Evolutionary conservation across 73 alveolate genomes (phyloP).

Genomic region (Paramecium pentaurelia): DNA sequence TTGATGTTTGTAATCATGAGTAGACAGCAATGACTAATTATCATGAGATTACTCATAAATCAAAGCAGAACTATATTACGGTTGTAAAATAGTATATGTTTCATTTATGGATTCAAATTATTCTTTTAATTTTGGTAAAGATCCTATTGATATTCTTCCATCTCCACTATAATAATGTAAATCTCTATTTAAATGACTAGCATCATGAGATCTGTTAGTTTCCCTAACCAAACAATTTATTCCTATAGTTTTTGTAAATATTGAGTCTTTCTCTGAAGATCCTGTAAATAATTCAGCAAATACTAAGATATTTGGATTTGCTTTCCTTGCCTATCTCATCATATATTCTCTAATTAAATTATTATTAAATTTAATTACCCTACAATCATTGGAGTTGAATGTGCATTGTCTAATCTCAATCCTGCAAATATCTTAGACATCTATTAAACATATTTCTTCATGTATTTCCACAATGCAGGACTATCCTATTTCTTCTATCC

Average conservation of each 20-base stretch:
- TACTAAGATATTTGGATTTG: constrained; percentile 84
- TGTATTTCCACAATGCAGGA: constrained; percentile 86
- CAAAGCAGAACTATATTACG: constrained; percentile 49
- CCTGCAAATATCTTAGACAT: constrained; percentile 93
- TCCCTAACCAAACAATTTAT: constrained; percentile 92
- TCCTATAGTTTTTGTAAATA: constrained; percentile 80
- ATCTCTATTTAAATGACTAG: constrained; percentile 67
- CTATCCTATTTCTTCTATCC: constrained; percentile 83
- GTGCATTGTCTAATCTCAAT: constrained; percentile 96
- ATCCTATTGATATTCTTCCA: constrained; percentile 54
- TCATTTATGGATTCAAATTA: background rate
- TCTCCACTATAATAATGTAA: constrained; percentile 64
- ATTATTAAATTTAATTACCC: background rate
- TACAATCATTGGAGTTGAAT: constrained; percentile 84
- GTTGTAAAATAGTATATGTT: background rate
- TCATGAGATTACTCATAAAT: constrained; percentile 96
- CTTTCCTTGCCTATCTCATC: constrained; percentile 85
- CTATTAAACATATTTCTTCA: constrained; percentile 87
- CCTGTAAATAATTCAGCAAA: constrained; percentile 95
- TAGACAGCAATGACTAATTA: constrained; percentile 82
- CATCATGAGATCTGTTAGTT: constrained; percentile 68
- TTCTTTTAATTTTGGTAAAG: constrained; percentile 21
- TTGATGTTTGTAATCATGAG: constrained; percentile 73
- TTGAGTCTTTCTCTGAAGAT: constrained; percentile 82
- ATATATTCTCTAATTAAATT: constrained; percentile 70